Evolutionary conservation across 345 rosid genomes (phyloP).

Genomic region (Excoecaria agallocha): DNA sequence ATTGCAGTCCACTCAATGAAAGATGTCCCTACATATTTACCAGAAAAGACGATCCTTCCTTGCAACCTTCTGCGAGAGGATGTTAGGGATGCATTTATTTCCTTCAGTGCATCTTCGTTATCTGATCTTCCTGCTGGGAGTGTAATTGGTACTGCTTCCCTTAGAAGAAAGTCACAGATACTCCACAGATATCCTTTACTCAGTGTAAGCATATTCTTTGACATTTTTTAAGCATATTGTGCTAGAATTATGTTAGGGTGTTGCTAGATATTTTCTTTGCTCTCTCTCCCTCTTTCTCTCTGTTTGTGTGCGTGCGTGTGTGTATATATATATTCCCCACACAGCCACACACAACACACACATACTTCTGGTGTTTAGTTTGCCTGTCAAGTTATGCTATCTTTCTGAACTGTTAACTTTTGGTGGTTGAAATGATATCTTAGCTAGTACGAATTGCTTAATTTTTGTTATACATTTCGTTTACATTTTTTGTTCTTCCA

Average conservation of each 20-base stretch:
- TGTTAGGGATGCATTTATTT: conserved; percentile 93
- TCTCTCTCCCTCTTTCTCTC: no score
- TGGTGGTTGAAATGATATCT: neutral
- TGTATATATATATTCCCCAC: no score
- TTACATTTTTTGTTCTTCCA: neutral
- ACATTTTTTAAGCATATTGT: neutral
- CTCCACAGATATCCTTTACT: conserved; percentile 84
- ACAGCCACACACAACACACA: no score
- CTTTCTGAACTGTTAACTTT: no score
- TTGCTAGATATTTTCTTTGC: neutral
- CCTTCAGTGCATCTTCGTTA: conserved; percentile 52
- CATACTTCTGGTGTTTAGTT: no score
- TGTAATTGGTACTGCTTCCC: conserved; percentile 92
- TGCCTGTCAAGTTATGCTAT: no score
- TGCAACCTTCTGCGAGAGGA: conserved; percentile 93
- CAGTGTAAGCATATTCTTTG: conserved; percentile 38
- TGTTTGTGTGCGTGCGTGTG: no score
- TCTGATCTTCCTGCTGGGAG: conserved; percentile 88
- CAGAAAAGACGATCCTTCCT: conserved; percentile 76
- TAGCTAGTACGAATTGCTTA: neutral
- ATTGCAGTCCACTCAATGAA: conserved; percentile 99
- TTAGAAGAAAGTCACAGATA: conserved; percentile 91
- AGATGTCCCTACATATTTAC: conserved; percentile 95
- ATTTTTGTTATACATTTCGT: no score
- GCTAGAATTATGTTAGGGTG: neutral